Evolutionary conservation across 345 rosid species (phyloP).

Genomic region (Hirschfeldia incana): DNA sequence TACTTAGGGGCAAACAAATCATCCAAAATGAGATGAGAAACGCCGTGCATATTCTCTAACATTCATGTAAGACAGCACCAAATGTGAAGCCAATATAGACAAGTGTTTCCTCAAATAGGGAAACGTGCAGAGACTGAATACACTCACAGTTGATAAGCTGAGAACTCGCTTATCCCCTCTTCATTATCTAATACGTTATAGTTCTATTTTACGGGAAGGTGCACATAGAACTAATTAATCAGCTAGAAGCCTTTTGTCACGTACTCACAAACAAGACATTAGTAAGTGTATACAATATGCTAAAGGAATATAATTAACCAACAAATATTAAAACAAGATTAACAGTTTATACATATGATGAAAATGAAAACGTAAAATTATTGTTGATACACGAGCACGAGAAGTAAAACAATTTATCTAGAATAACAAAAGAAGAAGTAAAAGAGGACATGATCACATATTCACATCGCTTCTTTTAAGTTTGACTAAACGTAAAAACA

Average conservation of each 20-base stretch:
- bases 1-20: neutral
- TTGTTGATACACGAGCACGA: neutral
- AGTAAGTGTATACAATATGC: constrained; percentile 3
- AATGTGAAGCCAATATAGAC: neutral
- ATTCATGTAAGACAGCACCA: neutral
- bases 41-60: neutral
- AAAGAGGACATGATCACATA: neutral
- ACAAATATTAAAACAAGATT: neutral
- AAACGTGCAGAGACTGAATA: neutral
- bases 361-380: neutral
- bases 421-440: neutral
- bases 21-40: neutral
- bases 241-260: neutral
- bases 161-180: neutral
- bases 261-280: neutral
- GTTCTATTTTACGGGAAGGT: neutral
- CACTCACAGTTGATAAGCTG: neutral
- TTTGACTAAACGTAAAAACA: constrained; percentile 23
- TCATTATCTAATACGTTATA: neutral
- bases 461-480: neutral
- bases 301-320: neutral
- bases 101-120: neutral
- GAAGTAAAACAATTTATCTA: neutral
- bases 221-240: neutral
- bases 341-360: neutral